Evolutionary conservation across 768 basidiomycete genomes (phyloP), one percentile per base, ranked within the genome.

Genomic region (Tricholoma saponaceum): DNA sequence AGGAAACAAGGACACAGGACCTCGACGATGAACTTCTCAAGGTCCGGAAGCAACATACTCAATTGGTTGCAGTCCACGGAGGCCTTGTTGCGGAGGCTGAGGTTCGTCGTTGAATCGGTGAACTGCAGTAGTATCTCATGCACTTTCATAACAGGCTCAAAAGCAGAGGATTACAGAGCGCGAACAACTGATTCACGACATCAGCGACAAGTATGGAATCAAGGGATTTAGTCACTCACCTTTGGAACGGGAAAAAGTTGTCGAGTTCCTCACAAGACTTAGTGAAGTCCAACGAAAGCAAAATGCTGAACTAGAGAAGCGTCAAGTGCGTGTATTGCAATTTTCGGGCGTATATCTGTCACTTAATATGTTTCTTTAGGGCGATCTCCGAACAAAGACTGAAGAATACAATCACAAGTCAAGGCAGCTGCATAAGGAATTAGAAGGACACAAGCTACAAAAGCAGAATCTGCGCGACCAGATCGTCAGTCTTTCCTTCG

Each of bases 221-320:
- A 83, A 84, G 51, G 92, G 91, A 0, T 94, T 83, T 67, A 84
- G 83, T 53, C 78, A 84, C 51, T 79, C 84, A 0, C 86, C 87
- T 1, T 76, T 95, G 33, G 87, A 87, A 51, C 79, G 84, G 39
- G 82, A 84, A 39, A 83, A 92, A 67, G 79, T 94, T 18, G 69
- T 79, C 26, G 88, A 92, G 46, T 95, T 97, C 68, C 76, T 85
- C 23, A 73, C 84, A 8, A 82, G 80, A 51, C 73, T 97, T 2
- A 75, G 73, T 4, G 86, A 89, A 23, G 69, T 88, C 4, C 84
- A 85, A 56, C 76, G 81, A 33, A 81, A 78, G 59, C 86, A 89
- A 59, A 82, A 77, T n/a, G 62, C 70, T 12, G 85, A 88, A 57
- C 80, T 84, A 10, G 87, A 91, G 60, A 81, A 76, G 60, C 68